These are phyloP conservation scores for Trichoderma erinaceum DNA, from an alignment of 495 filamentous ascomycete genomes.

Conservation along the genomic window DNA sequence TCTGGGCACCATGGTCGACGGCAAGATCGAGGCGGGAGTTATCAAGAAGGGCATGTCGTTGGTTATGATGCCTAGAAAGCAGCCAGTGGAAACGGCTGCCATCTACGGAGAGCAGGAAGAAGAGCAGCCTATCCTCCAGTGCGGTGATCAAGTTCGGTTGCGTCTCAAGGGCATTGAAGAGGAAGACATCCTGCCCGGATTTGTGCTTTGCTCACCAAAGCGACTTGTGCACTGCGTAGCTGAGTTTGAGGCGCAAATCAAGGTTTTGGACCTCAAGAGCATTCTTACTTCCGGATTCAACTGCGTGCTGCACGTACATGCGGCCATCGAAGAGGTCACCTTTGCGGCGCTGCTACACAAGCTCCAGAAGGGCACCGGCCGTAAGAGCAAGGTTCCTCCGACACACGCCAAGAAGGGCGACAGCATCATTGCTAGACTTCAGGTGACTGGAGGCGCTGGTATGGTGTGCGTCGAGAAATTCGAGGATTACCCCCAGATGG, in stretches of 20 bases:
- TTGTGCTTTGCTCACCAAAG: slow-evolving; percentile 89
- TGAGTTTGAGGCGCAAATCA: slow-evolving; percentile 92
- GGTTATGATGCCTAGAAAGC: slow-evolving; percentile 91
- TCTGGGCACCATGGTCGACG: slow-evolving; percentile 96
- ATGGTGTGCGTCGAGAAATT: slow-evolving; percentile 89
- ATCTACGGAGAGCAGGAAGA: slow-evolving; percentile 96
- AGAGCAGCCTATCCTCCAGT: slow-evolving; percentile 69
- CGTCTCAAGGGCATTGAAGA: slow-evolving; percentile 92
- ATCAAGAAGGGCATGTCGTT: slow-evolving; percentile 78
- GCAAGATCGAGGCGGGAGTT: slow-evolving; percentile 90
- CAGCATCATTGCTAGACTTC: slow-evolving; percentile 86
- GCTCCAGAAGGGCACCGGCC: slow-evolving; percentile 89
- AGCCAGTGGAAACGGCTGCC: slow-evolving; percentile 69
- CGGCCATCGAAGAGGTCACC: slow-evolving; percentile 92
- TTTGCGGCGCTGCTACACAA: slow-evolving; percentile 84
- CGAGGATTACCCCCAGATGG: slow-evolving; percentile 89
- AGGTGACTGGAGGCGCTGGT: slow-evolving; percentile 77
- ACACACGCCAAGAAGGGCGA: slow-evolving; percentile 88
- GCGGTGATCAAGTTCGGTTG: slow-evolving; percentile 90
- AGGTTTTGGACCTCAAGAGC: slow-evolving; percentile 87
- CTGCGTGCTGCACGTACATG: slow-evolving; percentile 89
- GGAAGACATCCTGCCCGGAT: slow-evolving; percentile 92
- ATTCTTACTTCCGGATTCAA: slow-evolving; percentile 78
- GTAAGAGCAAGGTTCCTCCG: slow-evolving; percentile 87
- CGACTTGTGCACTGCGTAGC: slow-evolving; percentile 85